Evolutionary conservation across 345 rosid species (phyloP).

Genomic region (Camelina neglecta): DNA sequence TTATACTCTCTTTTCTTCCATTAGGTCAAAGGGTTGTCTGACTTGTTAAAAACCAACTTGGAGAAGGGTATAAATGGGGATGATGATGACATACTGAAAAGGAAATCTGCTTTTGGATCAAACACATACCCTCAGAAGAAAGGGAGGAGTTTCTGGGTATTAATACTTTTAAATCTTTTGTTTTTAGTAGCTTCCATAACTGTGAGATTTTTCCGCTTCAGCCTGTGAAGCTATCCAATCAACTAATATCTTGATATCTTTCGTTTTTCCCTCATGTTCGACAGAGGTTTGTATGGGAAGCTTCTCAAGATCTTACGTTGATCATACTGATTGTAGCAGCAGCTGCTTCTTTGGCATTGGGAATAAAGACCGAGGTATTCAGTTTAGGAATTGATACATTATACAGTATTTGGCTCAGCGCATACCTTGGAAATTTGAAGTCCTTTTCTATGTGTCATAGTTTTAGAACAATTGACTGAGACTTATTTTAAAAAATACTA

Average conservation of each 20-base stretch:
- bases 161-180: conserved; percentile 5
- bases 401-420: not conserved
- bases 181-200: conserved; percentile 22
- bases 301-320: conserved; percentile 87
- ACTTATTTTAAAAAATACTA: not conserved
- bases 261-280: conserved; percentile 9
- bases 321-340: conserved; percentile 94
- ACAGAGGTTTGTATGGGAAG: conserved; percentile 90
- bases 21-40: conserved; percentile 74
- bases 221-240: conserved; percentile 15
- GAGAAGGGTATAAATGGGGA: conserved; percentile 78
- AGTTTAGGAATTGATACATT: conserved; percentile 26
- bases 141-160: conserved; percentile 92
- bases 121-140: conserved; percentile 93
- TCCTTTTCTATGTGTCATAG: not conserved
- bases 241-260: conserved; percentile 20
- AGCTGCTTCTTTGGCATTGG: conserved; percentile 84
- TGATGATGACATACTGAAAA: conserved; percentile 67
- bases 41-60: conserved; percentile 69
- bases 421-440: conserved; percentile 1
- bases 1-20: conserved; percentile 21
- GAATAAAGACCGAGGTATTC: conserved; percentile 94
- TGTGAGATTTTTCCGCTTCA: conserved; percentile 6
- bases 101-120: conserved; percentile 75
- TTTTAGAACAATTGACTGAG: conserved; percentile 10